A percentile compares a stretch with the other conserved stretches of the same genome.
phyloP scores from a whole-genome alignment of 75 land plant genomes.

The Picea glauca region DNA sequence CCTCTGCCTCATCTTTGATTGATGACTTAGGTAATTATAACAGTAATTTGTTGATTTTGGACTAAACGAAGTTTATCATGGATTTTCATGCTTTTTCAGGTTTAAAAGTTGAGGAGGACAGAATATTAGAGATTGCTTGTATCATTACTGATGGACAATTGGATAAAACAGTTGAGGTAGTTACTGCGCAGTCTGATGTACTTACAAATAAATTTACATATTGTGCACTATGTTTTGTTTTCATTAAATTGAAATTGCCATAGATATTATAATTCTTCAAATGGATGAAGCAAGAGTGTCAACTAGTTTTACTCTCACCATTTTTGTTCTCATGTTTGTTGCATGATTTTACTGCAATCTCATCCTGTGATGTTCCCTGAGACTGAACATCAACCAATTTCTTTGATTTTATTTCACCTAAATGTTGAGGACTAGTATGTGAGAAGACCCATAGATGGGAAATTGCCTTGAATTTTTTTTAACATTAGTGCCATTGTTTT shows the following conservation, averaged over 20 bases:
- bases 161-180: slow-evolving; percentile 71
- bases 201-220: neutral
- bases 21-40: neutral
- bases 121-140: slow-evolving; percentile 97
- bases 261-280: too few species aligned
- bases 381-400: neutral
- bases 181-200: neutral
- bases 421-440: neutral
- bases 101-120: slow-evolving; percentile 70
- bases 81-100: slow-evolving; percentile 37
- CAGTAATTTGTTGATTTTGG: neutral
- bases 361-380: neutral
- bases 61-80: neutral
- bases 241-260: too few species aligned
- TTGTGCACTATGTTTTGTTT: neutral
- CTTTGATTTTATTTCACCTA: neutral
- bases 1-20: neutral
- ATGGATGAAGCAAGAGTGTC: too few species aligned
- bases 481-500: too few species aligned
- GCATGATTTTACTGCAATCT: neutral
- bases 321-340: neutral
- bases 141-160: slow-evolving; percentile 85
- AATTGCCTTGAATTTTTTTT: too few species aligned
- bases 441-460: too few species aligned
- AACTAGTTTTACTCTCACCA: neutral